Evolutionary conservation across 1,284 basidiomycete genomes (phyloP).

Genomic region (Apiotrichum domesticum): DNA sequence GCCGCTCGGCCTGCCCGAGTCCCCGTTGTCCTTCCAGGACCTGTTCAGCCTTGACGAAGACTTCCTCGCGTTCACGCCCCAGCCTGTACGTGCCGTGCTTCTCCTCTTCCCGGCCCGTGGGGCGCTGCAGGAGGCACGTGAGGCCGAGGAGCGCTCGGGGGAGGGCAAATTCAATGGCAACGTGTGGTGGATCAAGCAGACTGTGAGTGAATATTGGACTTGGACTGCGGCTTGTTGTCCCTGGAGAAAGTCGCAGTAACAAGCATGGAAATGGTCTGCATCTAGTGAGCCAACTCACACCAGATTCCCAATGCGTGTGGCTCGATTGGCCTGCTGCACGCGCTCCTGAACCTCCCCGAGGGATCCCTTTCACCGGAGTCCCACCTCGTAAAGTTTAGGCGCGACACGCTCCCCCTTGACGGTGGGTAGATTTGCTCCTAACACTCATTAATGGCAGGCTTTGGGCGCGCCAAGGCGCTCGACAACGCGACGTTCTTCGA

Average conservation of each 20-base stretch:
- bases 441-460: slow-evolving; percentile 21
- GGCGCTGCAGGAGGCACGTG: slow-evolving; percentile 52
- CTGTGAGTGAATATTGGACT: slow-evolving; percentile 29
- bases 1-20: slow-evolving; percentile 61
- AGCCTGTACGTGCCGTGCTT: slow-evolving; percentile 71
- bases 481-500: slow-evolving; percentile 69
- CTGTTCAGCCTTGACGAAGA: slow-evolving; percentile 75
- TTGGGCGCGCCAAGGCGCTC: slow-evolving; percentile 66
- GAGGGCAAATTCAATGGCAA: slow-evolving; percentile 29
- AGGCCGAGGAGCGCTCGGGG: slow-evolving; percentile 47
- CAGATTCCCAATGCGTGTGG: slow-evolving; percentile 84
- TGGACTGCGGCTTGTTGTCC: no score
- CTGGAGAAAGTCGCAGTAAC: no score
- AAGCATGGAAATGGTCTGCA: no score
- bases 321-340: slow-evolving; percentile 78
- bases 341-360: slow-evolving; percentile 47
- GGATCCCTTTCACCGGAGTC: slow-evolving; percentile 24
- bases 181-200: slow-evolving; percentile 50
- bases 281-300: neutral
- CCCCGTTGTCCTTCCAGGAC: slow-evolving; percentile 64
- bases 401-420: slow-evolving; percentile 25
- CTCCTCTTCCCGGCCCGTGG: slow-evolving; percentile 70
- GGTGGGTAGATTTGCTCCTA: slow-evolving; percentile 19
- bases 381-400: slow-evolving; percentile 38
- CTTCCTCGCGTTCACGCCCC: slow-evolving; percentile 62